These are phyloP conservation scores for Sungouiozyma ichnusensis DNA, from an alignment of 805 yeast genomes.

Conservation along the genomic window DNA sequence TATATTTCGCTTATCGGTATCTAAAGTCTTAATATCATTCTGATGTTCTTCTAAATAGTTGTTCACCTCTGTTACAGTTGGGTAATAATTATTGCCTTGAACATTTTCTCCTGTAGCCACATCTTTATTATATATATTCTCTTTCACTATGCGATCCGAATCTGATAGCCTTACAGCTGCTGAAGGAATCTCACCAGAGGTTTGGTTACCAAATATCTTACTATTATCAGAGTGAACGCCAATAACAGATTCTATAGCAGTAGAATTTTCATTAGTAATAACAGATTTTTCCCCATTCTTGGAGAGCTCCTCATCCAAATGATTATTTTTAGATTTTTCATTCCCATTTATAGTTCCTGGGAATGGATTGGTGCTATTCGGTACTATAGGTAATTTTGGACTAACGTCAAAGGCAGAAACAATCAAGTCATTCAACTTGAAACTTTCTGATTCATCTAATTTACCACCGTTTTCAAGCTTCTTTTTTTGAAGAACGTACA, in stretches of 20 bases:
- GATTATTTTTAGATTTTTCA: not conserved
- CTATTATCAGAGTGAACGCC: not conserved
- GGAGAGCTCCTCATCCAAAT: not conserved
- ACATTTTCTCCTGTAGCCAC: not conserved
- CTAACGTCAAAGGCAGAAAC: constrained; percentile 23
- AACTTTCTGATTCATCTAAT: constrained; percentile 9
- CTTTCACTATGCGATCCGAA: not conserved
- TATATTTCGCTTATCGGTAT: not conserved
- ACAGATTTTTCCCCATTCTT: not conserved
- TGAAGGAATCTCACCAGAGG: not conserved
- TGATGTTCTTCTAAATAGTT: constrained; percentile 3
- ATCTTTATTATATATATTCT: not conserved
- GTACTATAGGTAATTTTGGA: constrained; percentile 17
- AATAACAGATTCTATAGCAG: not conserved
- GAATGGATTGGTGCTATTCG: not conserved
- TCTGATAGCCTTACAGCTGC: not conserved
- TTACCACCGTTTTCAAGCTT: constrained; percentile 9
- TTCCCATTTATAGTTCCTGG: constrained; percentile 1
- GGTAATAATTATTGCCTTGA: constrained; percentile 6
- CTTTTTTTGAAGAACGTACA: constrained; percentile 22
- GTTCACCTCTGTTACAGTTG: constrained; percentile 18
- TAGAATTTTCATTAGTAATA: not conserved
- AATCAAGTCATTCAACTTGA: constrained; percentile 19
- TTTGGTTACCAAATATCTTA: not conserved
- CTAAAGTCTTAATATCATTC: constrained; percentile 1